These are phyloP conservation scores for Suillus subaureus DNA, from an alignment of 768 basidiomycete species.

Conservation along the genomic window DNA sequence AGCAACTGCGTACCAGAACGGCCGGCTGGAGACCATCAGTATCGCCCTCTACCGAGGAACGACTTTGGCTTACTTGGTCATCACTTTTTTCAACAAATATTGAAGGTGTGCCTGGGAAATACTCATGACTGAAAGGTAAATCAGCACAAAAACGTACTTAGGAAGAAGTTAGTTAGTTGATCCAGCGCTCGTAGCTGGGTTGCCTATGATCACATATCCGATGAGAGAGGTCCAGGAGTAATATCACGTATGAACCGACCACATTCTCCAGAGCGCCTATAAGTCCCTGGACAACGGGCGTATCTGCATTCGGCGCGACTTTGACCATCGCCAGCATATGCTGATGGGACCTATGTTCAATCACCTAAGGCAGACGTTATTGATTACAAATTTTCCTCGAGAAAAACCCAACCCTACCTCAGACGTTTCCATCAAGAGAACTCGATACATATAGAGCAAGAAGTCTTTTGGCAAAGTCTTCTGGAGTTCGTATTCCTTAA, in stretches of 20 bases:
- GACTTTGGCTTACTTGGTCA: slow-evolving; percentile 46
- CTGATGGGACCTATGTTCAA: slow-evolving; percentile 56
- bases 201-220: slow-evolving; percentile 36
- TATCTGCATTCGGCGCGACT: slow-evolving; percentile 47
- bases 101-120: slow-evolving; percentile 48
- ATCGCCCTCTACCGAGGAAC: background rate
- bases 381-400: background rate
- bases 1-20: slow-evolving; percentile 23
- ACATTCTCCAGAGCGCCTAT: slow-evolving; percentile 47
- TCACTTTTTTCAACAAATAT: slow-evolving; percentile 63
- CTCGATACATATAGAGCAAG: slow-evolving; percentile 62
- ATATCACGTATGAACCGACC: slow-evolving; percentile 24
- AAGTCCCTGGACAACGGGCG: slow-evolving; percentile 44
- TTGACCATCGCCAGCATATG: slow-evolving; percentile 50
- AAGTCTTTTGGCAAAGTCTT: slow-evolving; percentile 59
- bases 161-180: slow-evolving; percentile 65
- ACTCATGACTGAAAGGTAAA: slow-evolving; percentile 6
- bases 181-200: slow-evolving; percentile 54
- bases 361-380: slow-evolving; percentile 47
- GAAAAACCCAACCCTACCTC: slow-evolving; percentile 47
- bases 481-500: slow-evolving; percentile 54
- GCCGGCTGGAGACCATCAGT: slow-evolving; percentile 21
- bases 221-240: background rate
- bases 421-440: slow-evolving; percentile 68
- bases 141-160: slow-evolving; percentile 24